Evolutionary conservation across 352 stramenopile genomes (phyloP), one percentile per base, ranked within the genome.

Genomic region (Phytophthora litchii): DNA sequence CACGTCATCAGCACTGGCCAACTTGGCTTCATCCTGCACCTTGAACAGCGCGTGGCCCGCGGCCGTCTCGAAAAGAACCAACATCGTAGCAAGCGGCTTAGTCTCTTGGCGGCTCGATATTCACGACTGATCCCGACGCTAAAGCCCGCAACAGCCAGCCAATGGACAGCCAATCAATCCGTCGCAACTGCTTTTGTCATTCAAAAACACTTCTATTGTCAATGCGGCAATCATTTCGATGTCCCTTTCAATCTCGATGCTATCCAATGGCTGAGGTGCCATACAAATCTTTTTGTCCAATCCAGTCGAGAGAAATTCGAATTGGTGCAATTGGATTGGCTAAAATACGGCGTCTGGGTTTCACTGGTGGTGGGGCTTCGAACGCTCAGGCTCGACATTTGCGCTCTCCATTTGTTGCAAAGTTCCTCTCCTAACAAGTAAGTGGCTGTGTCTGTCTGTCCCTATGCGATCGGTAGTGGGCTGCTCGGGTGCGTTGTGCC

Each of bases 21-120:
- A 47, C 76, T 97, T 98, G 59, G 85, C 84, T 64, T 98, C 92
- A 71, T 98, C 90, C 72, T 96, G 82, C 60, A 99, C 95, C 88
- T 99, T 99, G 70, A 99, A 99, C 23, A 99, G 86, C 56, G 97
- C 98, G 77, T 99, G 99, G 38, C 98, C 98, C 54, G 96, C 97
- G 14, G 97, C 93, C 32, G 98, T 99, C 78, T 99, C 98, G 69
- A 99, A 99, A 31, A 99, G 83, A 59, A 99, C 94, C 56, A 99
- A 85, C 97, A 99, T 99, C 36, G 49, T 78, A 19, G 23, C 16
- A 34, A 7, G 25, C 20, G 44, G 10, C 13, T 46, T 31, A 25
- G 31, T 52, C 20, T 55, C 37, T 32, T 64, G 36, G 14, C n/a
- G 25, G 20, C 52, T 60, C 47, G 52, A 67, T 65, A 62, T 70